Evolutionary conservation across 1,284 basidiomycete species (phyloP), one percentile per base, ranked within the genome.

Genomic region (Ceratobasidium sp.): DNA sequence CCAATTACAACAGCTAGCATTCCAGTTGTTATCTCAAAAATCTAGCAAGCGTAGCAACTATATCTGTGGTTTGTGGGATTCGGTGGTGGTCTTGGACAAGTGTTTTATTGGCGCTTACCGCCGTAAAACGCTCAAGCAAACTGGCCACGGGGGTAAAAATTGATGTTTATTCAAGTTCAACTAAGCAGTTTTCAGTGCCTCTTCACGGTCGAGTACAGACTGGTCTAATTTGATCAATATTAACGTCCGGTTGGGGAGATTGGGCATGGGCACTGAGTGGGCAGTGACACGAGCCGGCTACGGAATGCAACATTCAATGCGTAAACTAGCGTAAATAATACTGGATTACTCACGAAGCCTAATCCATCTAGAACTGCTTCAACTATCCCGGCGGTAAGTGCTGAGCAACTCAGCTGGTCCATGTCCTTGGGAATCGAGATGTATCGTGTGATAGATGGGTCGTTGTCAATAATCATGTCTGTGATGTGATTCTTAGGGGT

Each of bases 391-490:
- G 97, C 97, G 0, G 96, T 96, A 80, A 98, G 93, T 0, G 97
- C 98, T 44, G 96, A 98, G 79, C 96, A 98, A 78, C 92, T 96
- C 46, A 99, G 86, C 78, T 95, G 91, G 75, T 89, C 92, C 89
- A 99, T 92, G 79, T 99, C 98, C 77, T 90, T 91, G 6, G 97
- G 98, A 28, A 98, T 91, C 21, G 95, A 95, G 75, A 99, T 95
- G 77, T 93, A 87, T 76, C 93, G 89, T 71, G 98, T 96, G 76
- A 98, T 87, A 23, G 92, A 88, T 13, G 98, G 96, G 79, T 95
- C 91, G 80, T 99, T 98, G 84, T 98, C 94, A 74, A 97, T 93
- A 76, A 99, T 95, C 98, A 99, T 98, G 82, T 98, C 96, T 97
- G 78, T 59, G n/a, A 73, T 7, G n/a, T 18, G 6, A 41, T 23